Base-by-base conservation (phyloP, 78 protist species). In the Diacronema lutheri region DNA sequence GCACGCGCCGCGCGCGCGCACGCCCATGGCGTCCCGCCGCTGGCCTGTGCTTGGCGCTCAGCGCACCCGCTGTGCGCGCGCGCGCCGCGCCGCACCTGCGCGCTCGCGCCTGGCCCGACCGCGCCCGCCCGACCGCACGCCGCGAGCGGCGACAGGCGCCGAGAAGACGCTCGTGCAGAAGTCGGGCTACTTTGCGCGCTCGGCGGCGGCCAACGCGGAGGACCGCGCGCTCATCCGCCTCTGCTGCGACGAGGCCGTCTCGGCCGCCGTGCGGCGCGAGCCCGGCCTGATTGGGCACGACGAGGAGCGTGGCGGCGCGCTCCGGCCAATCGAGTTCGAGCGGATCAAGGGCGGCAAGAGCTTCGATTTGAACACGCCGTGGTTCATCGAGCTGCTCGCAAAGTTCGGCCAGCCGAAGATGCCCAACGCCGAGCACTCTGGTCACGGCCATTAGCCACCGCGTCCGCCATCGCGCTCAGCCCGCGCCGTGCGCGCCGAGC, bases 181-280 rank as follows among this genome's bases (percentile, higher is more conserved):
- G 84, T 16, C 38, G 16, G 89, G 89, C 40, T 86, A 86, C 89
- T 79, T 38, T 41, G 89, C 89, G 19, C 89, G 89, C 83, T 11
- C 89, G 9, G 81, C 89, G 1, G 23, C 73, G 21, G 84, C 89
- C 31, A 86, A 86, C 89, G 16, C 1, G 16, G 40, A 0, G 35
- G 88, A 84, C 50, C 5, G 71, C 66, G 23, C 0, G 33, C 88
- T 86, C 21, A 55, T 84, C 40, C 13, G 1, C 40, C 37, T 1
- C 9, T 7, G 56, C n/a, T 35, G 10, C 23, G 57, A 20, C 29
- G 10, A 71, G 37, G 74, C 82, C n/a, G 55, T 74, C 33, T 1
- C 62, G 72, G 1, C 12, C 26, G 64, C 86, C 19, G 64, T 64
- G 58, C 20, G 9, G 7, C 6, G 69, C 20, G 25, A 2, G 4